These are phyloP conservation scores for Mycena pura DNA, from an alignment of 768 basidiomycete species.

Conservation along the genomic window DNA sequence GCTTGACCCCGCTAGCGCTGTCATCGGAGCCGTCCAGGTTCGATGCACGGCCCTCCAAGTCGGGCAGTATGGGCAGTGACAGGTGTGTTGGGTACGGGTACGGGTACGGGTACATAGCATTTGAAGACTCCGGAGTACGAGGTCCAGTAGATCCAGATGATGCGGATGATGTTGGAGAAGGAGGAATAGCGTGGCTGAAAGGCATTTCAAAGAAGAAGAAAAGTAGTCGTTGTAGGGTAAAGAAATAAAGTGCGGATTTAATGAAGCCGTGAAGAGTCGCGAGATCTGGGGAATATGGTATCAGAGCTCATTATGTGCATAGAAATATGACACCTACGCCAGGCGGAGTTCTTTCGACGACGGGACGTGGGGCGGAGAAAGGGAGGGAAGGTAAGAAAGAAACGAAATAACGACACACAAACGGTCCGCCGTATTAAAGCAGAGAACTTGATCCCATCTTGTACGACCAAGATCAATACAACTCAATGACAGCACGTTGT, in stretches of 20 bases:
- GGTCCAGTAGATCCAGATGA: conserved; percentile 24
- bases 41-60: conserved; percentile 22
- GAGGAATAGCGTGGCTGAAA: conserved; percentile 21
- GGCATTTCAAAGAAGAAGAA: conserved; percentile 21
- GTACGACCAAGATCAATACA: not conserved
- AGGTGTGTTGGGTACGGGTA: no score
- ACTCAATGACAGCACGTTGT: not conserved
- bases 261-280: conserved; percentile 29
- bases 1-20: conserved; percentile 25
- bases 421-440: conserved; percentile 15
- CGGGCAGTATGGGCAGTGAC: conserved; percentile 23
- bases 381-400: conserved; percentile 10
- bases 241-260: conserved; percentile 28
- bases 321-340: conserved; percentile 13
- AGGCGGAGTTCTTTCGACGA: conserved; percentile 25
- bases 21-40: conserved; percentile 25
- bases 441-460: not conserved
- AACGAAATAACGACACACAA: conserved; percentile 13
- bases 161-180: conserved; percentile 30
- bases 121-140: conserved; percentile 17
- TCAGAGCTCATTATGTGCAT: not conserved
- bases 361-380: conserved; percentile 16
- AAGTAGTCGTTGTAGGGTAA: conserved; percentile 18
- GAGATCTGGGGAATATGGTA: conserved; percentile 12
- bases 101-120: conserved; percentile 13